A percentile compares a stretch with the other conserved stretches of the same genome.
Evolutionary conservation across 2,329 filamentous ascomycete species (phyloP).

Genomic region (Ophiocordyceps camponoti-floridani): DNA sequence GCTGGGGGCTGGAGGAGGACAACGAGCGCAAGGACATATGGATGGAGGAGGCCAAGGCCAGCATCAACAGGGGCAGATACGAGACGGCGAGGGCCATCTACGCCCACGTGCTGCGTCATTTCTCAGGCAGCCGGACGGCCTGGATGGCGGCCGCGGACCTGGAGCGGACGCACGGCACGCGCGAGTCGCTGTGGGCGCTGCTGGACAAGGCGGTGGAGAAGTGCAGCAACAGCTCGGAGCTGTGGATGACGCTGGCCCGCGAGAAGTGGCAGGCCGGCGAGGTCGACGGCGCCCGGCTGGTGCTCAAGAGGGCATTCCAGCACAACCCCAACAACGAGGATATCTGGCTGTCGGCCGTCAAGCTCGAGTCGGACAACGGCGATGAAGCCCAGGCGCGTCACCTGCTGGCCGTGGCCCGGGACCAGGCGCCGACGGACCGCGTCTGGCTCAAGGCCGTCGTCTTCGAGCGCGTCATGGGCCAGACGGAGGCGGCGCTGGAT

Average conservation of each 20-base stretch:
- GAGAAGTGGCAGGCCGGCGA: constrained; percentile 86
- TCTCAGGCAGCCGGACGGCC: constrained; percentile 70
- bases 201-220: constrained; percentile 89
- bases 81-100: constrained; percentile 90
- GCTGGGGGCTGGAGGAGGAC: constrained; percentile 85
- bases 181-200: constrained; percentile 66
- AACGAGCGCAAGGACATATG: constrained; percentile 92
- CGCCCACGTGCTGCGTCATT: constrained; percentile 75
- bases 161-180: constrained; percentile 74
- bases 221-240: constrained; percentile 73
- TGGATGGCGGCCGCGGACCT: constrained; percentile 87
- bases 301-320: constrained; percentile 79
- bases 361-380: constrained; percentile 81
- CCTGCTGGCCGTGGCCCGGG: constrained; percentile 65
- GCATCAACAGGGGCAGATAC: constrained; percentile 65
- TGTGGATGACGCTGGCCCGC: constrained; percentile 93
- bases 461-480: constrained; percentile 73
- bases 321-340: constrained; percentile 95
- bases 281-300: constrained; percentile 68
- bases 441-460: constrained; percentile 95
- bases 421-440: constrained; percentile 82
- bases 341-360: constrained; percentile 92
- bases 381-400: constrained; percentile 68
- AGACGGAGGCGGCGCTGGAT: constrained; percentile 65
- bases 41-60: constrained; percentile 79